These are phyloP conservation scores for Aspergillus carbonarius DNA, from an alignment of 2,329 filamentous ascomycete genomes.

Conservation along the genomic window DNA sequence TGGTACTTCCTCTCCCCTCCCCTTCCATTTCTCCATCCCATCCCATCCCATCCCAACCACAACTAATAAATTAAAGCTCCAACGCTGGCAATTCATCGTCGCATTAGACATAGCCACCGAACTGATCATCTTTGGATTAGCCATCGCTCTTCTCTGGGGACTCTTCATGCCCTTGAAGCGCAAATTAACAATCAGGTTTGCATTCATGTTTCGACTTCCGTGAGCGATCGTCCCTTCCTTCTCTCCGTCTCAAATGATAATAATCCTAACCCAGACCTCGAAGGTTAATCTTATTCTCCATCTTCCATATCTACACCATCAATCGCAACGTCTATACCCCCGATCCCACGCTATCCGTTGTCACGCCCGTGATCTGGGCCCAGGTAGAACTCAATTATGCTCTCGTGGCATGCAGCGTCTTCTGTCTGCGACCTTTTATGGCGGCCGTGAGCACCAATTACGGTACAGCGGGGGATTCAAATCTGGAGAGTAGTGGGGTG, in stretches of 20 bases:
- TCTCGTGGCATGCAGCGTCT: conserved; percentile 38
- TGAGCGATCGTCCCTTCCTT: conserved; percentile 27
- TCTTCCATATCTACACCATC: conserved; percentile 37
- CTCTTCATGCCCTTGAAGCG: conserved; percentile 35
- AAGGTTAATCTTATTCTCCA: conserved; percentile 41
- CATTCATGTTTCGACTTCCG: conserved; percentile 39
- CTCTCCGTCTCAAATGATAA: neutral
- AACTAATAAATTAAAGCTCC: conserved; percentile 18
- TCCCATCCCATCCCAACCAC: neutral
- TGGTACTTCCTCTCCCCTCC: conserved; percentile 19
- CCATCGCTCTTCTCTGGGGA: conserved; percentile 29
- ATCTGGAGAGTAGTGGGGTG: conserved; percentile 24
- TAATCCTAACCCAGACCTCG: neutral
- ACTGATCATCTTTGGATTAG: conserved; percentile 31
- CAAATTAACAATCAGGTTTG: conserved; percentile 33
- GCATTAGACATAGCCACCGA: conserved; percentile 39
- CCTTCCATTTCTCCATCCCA: neutral
- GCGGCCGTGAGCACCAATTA: conserved; percentile 38
- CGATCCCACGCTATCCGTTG: conserved; percentile 37
- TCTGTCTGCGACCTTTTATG: conserved; percentile 39
- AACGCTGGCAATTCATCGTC: conserved; percentile 37
- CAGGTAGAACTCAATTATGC: conserved; percentile 38
- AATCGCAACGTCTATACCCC: conserved; percentile 27
- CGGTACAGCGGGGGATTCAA: conserved; percentile 34
- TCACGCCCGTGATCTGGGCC: conserved; percentile 36